Percentiles rank a stretch among this genome's conserved stretches.
Evolutionary conservation across 495 filamentous ascomycete genomes (phyloP).

Genomic region (Penicillium egyptiacum): DNA sequence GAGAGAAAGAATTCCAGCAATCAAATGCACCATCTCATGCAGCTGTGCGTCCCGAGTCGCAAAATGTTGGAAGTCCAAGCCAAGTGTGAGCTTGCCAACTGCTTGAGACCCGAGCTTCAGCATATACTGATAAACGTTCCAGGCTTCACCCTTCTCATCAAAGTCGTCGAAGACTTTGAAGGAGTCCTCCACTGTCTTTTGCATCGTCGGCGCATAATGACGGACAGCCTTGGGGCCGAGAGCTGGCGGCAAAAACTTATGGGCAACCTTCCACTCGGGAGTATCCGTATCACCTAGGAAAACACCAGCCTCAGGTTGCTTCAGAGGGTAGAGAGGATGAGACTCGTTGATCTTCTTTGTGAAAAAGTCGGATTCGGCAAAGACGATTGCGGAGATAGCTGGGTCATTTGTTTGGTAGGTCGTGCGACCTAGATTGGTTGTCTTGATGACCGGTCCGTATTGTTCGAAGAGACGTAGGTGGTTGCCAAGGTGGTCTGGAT

Average conservation of each 20-base stretch:
- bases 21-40: slow-evolving; percentile 36
- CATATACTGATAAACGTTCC: slow-evolving; percentile 59
- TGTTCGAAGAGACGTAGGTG: slow-evolving; percentile 53
- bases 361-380: slow-evolving; percentile 50
- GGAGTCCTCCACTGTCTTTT: slow-evolving; percentile 38
- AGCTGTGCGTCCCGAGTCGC: slow-evolving; percentile 33
- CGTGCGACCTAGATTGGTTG: slow-evolving; percentile 50
- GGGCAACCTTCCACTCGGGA: slow-evolving; percentile 42
- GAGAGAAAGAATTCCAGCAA: slow-evolving; percentile 42
- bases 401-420: slow-evolving; percentile 53
- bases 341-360: slow-evolving; percentile 51
- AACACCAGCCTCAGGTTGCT: slow-evolving; percentile 41
- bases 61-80: slow-evolving; percentile 54
- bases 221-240: slow-evolving; percentile 53
- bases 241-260: slow-evolving; percentile 57
- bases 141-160: slow-evolving; percentile 45
- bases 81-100: slow-evolving; percentile 50
- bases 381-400: slow-evolving; percentile 33
- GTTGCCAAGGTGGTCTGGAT: slow-evolving; percentile 58
- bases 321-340: slow-evolving; percentile 51
- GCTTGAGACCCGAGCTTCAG: slow-evolving; percentile 54
- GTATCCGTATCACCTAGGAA: slow-evolving; percentile 54
- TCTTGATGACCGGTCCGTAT: slow-evolving; percentile 56
- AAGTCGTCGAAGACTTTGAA: slow-evolving; percentile 55
- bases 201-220: slow-evolving; percentile 56